These are phyloP conservation scores for Mortierella sp. DNA, from an alignment of 371 early-diverging fungal genomes.

Conservation along the genomic window DNA sequence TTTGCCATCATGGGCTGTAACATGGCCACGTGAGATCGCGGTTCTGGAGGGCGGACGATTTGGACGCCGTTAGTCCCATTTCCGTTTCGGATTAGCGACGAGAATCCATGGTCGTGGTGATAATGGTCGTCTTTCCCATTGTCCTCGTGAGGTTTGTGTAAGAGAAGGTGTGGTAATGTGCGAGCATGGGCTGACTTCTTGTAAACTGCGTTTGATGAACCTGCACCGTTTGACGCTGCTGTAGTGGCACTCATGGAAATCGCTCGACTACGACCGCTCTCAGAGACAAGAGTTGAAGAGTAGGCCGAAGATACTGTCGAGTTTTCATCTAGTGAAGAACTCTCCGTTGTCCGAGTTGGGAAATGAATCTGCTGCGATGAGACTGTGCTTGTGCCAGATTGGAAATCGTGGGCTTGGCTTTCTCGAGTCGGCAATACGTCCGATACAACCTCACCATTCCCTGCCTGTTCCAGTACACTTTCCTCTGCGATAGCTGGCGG, in stretches of 20 bases:
- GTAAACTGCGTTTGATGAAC: conserved; percentile 24
- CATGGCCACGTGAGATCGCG: conserved; percentile 78
- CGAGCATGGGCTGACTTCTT: conserved; percentile 32
- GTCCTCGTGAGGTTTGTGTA: conserved; percentile 12
- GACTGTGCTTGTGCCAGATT: neutral
- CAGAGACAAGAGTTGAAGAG: conserved; percentile 13
- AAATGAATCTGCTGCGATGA: neutral
- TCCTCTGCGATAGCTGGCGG: conserved; percentile 30
- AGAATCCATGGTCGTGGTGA: conserved; percentile 51
- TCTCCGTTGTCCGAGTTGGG: conserved; percentile 1
- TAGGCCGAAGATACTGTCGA: conserved; percentile 24
- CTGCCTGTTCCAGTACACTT: conserved; percentile 1
- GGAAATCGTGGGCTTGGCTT: conserved; percentile 6
- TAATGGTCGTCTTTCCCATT: conserved; percentile 11
- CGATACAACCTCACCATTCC: conserved; percentile 1
- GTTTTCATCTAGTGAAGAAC: conserved; percentile 6
- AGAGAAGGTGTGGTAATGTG: conserved; percentile 30
- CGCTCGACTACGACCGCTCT: conserved; percentile 5
- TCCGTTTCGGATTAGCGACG: conserved; percentile 49
- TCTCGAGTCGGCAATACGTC: conserved; percentile 6
- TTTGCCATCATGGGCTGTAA: conserved; percentile 82
- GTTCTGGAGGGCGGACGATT: conserved; percentile 68
- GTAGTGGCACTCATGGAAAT: conserved; percentile 11
- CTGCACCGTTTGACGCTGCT: neutral
- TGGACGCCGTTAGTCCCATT: conserved; percentile 37